Conservation (phyloP, 2,329 filamentous ascomycete genomes). For the Sarocladiaceae sp. region DNA sequence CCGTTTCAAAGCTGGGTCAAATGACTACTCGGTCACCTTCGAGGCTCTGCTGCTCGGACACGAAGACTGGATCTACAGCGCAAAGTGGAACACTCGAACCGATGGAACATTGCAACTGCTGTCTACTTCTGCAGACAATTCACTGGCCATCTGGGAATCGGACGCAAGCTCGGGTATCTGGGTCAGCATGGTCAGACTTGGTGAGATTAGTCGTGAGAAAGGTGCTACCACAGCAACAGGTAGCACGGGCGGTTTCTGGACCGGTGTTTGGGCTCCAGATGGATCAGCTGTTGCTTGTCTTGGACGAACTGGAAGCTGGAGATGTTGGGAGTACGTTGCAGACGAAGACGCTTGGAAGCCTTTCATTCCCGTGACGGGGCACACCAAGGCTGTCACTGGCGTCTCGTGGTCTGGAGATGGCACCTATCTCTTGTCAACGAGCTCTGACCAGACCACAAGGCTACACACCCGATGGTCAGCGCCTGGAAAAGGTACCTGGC, state of each 20-base stretch:
- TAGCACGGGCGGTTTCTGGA: slow-evolving; percentile 95
- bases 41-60: slow-evolving; percentile 92
- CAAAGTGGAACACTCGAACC: slow-evolving; percentile 61
- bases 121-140: slow-evolving; percentile 92
- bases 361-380: slow-evolving; percentile 73
- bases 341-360: slow-evolving; percentile 69
- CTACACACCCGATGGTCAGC: slow-evolving; percentile 77
- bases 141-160: slow-evolving; percentile 86
- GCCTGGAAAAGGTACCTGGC: slow-evolving; percentile 61
- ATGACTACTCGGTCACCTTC: slow-evolving; percentile 79
- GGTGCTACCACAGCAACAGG: slow-evolving; percentile 95
- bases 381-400: slow-evolving; percentile 76
- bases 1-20: slow-evolving; percentile 57
- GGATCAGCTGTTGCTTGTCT: slow-evolving; percentile 74
- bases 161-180: slow-evolving; percentile 84
- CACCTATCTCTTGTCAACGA: slow-evolving; percentile 81
- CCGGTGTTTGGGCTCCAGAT: slow-evolving; percentile 82
- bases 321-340: slow-evolving; percentile 68
- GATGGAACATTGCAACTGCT: slow-evolving; percentile 65
- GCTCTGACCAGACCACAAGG: slow-evolving; percentile 88
- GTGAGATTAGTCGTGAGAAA: slow-evolving; percentile 92
- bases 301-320: slow-evolving; percentile 90
- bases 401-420: slow-evolving; percentile 81
- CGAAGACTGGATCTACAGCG: slow-evolving; percentile 97
- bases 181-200: slow-evolving; percentile 79